Percentiles rank a stretch among this genome's conserved stretches.
Evolutionary conservation across 2,329 filamentous ascomycete genomes (phyloP).

Genomic region (Clonostachys sp.): DNA sequence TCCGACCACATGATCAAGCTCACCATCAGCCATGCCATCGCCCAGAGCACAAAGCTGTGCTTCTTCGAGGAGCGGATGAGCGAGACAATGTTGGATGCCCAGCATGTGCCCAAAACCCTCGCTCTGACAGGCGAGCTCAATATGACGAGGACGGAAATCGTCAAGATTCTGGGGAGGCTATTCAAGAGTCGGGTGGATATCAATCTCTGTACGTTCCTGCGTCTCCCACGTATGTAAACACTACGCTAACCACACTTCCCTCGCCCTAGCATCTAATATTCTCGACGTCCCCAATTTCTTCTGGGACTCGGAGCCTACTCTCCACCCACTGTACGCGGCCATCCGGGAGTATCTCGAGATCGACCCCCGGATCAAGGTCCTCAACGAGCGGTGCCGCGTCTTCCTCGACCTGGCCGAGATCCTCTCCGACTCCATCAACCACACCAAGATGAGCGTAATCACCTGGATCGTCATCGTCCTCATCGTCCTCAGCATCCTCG

Average conservation of each 20-base stretch:
- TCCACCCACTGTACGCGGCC: conserved; percentile 90
- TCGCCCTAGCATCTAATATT: conserved; percentile 74
- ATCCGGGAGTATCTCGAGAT: conserved; percentile 98
- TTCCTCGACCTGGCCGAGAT: conserved; percentile 97
- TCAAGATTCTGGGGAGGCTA: conserved; percentile 82
- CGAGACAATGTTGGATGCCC: conserved; percentile 86
- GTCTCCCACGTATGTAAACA: conserved; percentile 8
- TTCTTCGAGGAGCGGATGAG: conserved; percentile 97
- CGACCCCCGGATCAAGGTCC: conserved; percentile 88
- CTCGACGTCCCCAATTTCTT: conserved; percentile 96
- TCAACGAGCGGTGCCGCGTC: conserved; percentile 94
- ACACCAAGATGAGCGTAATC: conserved; percentile 92
- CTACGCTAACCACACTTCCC: not conserved
- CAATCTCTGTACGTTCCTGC: conserved; percentile 74
- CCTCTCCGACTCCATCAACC: conserved; percentile 83
- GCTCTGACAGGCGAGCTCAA: conserved; percentile 86
- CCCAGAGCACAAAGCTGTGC: conserved; percentile 92
- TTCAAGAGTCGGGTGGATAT: conserved; percentile 96
- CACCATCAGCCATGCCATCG: conserved; percentile 94
- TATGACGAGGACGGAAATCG: conserved; percentile 87
- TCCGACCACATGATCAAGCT: conserved; percentile 98
- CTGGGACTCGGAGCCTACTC: conserved; percentile 94
- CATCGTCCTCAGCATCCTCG: conserved; percentile 84
- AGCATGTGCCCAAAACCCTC: conserved; percentile 84
- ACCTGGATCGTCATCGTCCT: conserved; percentile 98